phyloP scores from a whole-genome alignment of 768 basidiomycete genomes.

The Basidioascus undulatus region DNA sequence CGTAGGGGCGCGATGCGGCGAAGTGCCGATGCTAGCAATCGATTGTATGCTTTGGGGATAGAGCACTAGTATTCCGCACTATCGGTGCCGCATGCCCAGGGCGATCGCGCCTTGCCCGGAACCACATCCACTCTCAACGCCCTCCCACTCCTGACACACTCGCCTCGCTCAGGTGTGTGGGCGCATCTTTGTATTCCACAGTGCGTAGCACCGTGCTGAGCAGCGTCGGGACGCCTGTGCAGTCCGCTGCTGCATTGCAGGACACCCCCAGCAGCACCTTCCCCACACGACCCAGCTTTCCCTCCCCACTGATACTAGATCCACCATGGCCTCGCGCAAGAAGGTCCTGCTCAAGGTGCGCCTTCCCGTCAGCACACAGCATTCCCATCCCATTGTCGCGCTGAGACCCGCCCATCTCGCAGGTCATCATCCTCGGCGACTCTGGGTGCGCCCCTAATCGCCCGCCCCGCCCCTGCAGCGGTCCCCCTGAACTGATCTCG shows the following conservation, averaged over 20 bases:
- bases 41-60: too few species aligned
- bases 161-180: background rate
- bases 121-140: background rate
- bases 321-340: conserved; percentile 36
- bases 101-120: too few species aligned
- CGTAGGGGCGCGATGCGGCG: too few species aligned
- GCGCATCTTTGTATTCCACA: background rate
- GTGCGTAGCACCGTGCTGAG: background rate
- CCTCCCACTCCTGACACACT: background rate
- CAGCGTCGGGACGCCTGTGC: background rate
- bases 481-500: background rate
- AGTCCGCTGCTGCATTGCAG: background rate
- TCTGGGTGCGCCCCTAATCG: conserved; percentile 16
- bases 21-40: too few species aligned
- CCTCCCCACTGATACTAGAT: conserved; percentile 24
- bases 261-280: conserved; percentile 1
- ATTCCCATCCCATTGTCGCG: background rate
- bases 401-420: background rate
- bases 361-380: background rate
- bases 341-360: conserved; percentile 26
- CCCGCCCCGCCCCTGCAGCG: background rate
- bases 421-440: conserved; percentile 98
- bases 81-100: too few species aligned
- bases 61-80: too few species aligned
- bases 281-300: background rate